Evolutionary conservation across 768 basidiomycete species (phyloP).

Genomic region (Mycena haematopus): DNA sequence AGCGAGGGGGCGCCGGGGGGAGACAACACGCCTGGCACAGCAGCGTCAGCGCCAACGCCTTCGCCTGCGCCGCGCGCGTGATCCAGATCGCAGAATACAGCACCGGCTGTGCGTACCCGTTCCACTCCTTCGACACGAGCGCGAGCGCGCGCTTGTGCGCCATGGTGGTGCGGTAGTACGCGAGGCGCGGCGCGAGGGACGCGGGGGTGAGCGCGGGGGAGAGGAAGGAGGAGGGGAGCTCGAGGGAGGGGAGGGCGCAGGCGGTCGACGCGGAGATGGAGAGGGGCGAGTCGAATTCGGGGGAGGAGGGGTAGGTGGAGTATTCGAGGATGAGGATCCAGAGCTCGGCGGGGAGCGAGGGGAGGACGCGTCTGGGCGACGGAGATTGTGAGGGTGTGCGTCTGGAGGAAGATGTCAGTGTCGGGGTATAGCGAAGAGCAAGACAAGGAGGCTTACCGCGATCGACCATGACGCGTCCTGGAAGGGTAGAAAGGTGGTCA

Average conservation of each 20-base stretch:
- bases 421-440: too few species aligned
- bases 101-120: conserved; percentile 56
- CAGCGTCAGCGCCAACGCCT: conserved; percentile 44
- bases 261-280: background rate
- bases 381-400: background rate
- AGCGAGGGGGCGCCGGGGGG: conserved; percentile 1
- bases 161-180: conserved; percentile 56
- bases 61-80: conserved; percentile 56
- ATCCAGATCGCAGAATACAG: conserved; percentile 79
- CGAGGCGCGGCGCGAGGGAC: conserved; percentile 42
- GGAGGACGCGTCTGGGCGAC: conserved; percentile 33
- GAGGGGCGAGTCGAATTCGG: conserved; percentile 29
- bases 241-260: conserved; percentile 47
- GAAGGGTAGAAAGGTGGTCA: too few species aligned
- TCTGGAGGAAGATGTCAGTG: too few species aligned
- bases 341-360: conserved; percentile 63
- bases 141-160: conserved; percentile 55
- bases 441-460: too few species aligned
- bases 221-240: conserved; percentile 65
- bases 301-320: conserved; percentile 46
- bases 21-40: conserved; percentile 22
- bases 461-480: too few species aligned
- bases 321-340: conserved; percentile 72
- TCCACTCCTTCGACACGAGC: conserved; percentile 63
- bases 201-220: conserved; percentile 46